Evolutionary conservation across 257 asterid genomes (phyloP), one percentile per base, ranked within the genome.

Genomic region (Scutellaria minor): DNA sequence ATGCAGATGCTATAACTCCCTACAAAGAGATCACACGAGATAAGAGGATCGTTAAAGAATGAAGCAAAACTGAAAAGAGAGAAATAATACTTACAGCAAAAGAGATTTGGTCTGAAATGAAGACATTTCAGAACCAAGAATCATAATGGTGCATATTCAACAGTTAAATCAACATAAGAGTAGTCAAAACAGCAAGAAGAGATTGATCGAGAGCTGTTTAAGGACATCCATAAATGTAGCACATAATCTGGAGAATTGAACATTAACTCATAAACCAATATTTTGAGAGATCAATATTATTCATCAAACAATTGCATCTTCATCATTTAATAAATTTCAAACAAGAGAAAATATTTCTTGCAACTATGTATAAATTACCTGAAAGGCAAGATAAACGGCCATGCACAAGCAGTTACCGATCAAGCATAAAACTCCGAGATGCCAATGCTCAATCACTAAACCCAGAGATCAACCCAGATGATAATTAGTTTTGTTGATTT

Each of bases 1-100:
- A 71, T 1, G 97, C 98, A 51, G 99, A 95, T 52, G 99, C 88
- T 61, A 95, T 53, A 66, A 90, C 72, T 75, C 99, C 99, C 99
- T 95, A n/a, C 75, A 37, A 78, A 71, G 20, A 18, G 18, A 18
- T 18, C 18, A 18, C 0, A 18, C 18, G 42, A 47, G 46, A 58
- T 22, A 59, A 35, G 7, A 72, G 35, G 35, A 3, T 27, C 35
- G 35, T 27, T 1, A 2, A 27, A 27, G 35, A 27, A 27, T 3
- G 35, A 27, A 27, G 35, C 3, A 27, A 27, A 27, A 27, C 35
- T 27, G 35, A 27, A 27, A 27, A 2, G 35, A 27, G 35, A 3
- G 35, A 27, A 1, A 3, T 27, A 27, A 27, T 27, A 75, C 97
- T 90, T 87, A 95, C 99, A 78, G 98, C 97, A n/a, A n/a, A n/a